Evolutionary conservation across 345 rosid species (phyloP).

Genomic region (Salix exigua): DNA sequence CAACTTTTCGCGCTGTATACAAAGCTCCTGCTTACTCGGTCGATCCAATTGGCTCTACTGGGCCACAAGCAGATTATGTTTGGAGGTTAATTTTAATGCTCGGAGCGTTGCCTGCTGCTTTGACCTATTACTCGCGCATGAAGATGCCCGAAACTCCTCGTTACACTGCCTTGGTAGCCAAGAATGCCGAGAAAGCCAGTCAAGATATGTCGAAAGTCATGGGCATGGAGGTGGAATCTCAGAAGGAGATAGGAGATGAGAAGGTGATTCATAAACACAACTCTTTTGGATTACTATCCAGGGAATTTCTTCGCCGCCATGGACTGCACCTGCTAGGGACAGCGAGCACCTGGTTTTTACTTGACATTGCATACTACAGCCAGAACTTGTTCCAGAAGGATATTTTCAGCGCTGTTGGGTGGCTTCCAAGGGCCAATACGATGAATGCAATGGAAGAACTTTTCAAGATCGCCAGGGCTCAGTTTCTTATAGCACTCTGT

Average conservation of each 20-base stretch:
- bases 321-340: constrained; percentile 6
- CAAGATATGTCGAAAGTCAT: constrained; percentile 30
- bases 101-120: constrained; percentile 36
- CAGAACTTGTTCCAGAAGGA: constrained; percentile 14
- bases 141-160: constrained; percentile 44
- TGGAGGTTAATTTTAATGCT: constrained; percentile 42
- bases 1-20: constrained; percentile 29
- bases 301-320: constrained; percentile 7
- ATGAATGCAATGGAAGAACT: constrained; percentile 4
- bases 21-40: constrained; percentile 20
- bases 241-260: constrained; percentile 2
- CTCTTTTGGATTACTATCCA: not conserved
- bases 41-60: constrained; percentile 23
- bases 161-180: constrained; percentile 38
- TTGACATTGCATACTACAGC: constrained; percentile 10
- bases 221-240: constrained; percentile 25
- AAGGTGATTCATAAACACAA: not conserved
- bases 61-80: constrained; percentile 34
- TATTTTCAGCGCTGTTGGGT: constrained; percentile 4
- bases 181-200: constrained; percentile 29
- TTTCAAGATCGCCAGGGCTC: constrained; percentile 9
- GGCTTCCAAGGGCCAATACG: constrained; percentile 1
- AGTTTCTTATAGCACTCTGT: constrained; percentile 6
- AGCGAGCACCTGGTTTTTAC: not conserved
- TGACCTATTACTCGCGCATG: constrained; percentile 35